Percentiles rank a stretch among this genome's conserved stretches.
phyloP scores from a whole-genome alignment of 2,329 filamentous ascomycete genomes.

The Cercospora nicotianae region DNA sequence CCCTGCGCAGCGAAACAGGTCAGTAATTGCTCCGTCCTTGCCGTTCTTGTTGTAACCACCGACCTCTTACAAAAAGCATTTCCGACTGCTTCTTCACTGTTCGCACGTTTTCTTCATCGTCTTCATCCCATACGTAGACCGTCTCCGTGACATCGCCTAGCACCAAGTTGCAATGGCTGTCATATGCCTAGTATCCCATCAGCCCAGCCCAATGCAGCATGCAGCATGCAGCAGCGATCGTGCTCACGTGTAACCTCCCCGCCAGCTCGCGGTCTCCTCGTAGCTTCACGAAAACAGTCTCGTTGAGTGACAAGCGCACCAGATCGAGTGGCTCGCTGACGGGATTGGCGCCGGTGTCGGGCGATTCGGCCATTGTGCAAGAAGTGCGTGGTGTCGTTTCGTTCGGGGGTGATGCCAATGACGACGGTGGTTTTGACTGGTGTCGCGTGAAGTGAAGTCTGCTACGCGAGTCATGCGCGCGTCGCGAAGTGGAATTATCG shows the following conservation, averaged over 20 bases:
- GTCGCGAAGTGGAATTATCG: not conserved
- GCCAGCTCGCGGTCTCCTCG: slow-evolving; percentile 93
- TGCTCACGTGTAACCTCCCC: slow-evolving; percentile 91
- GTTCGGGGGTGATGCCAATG: not conserved
- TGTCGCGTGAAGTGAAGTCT: not conserved
- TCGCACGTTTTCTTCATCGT: slow-evolving; percentile 74
- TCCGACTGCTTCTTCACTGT: slow-evolving; percentile 96
- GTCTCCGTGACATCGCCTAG: slow-evolving; percentile 97
- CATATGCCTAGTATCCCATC: slow-evolving; percentile 72
- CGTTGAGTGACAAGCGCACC: slow-evolving; percentile 89
- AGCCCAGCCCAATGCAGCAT: slow-evolving; percentile 4
- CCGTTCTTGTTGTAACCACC: slow-evolving; percentile 31
- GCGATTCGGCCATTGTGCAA: slow-evolving; percentile 73
- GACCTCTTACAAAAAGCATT: slow-evolving; percentile 97
- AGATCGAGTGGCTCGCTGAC: slow-evolving; percentile 93
- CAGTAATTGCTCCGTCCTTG: not conserved
- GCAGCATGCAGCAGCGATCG: no score
- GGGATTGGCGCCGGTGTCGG: slow-evolving; percentile 57
- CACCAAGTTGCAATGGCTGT: slow-evolving; percentile 96
- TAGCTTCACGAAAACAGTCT: slow-evolving; percentile 95
- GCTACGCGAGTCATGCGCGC: not conserved
- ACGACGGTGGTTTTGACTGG: not conserved
- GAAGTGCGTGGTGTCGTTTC: not conserved
- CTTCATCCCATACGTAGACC: slow-evolving; percentile 86
- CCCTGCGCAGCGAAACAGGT: slow-evolving; percentile 36